Evolutionary conservation across 2,329 filamentous ascomycete genomes (phyloP), one percentile per base, ranked within the genome.

Genomic region (Penicillium sp.): DNA sequence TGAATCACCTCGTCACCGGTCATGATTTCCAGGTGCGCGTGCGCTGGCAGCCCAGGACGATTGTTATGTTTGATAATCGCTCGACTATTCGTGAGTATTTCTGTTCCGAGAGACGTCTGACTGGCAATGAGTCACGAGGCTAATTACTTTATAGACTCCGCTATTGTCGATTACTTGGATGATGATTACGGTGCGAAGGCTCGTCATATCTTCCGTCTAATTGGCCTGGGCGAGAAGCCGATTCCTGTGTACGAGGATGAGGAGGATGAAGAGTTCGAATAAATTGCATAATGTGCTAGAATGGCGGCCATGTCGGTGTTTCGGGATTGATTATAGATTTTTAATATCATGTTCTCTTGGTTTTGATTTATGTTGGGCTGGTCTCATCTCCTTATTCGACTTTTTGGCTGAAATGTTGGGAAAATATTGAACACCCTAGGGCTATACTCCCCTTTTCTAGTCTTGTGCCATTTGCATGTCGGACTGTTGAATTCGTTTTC

Each of bases 21-120:
- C 76, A 78, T 59, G 78, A 79, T 62, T 77, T 79, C 63, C 76
- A 78, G 61, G 73, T 72, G 32, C 67, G 78, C 16, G 74, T 80
- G 29, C 69, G 72, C 38, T 80, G 77, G 77, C 73, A 76, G 61
- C 78, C 78, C 7, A 71, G 74, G 54, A 79, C 77, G 2, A 75
- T 81, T 47, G 79, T 81, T 14, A 76, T 80, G 61, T 79, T 79
- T 64, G 78, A 80, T 61, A 78, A 79, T 51, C 70, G 78, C 43
- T 72, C 67, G 40, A 77, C 76, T 29, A 71, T 77, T 47, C 76
- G 76, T 79, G 69, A 66, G 76, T 71, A 38, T 26, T 47, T 19
- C 9, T 29, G 3, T 6, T n/a, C 11, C 7, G 7, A 1, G 13
- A 35, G 32, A 35, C 23, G 23, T 35, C 10, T 6, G 32, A 35